Percentiles rank a stretch among this genome's conserved stretches.
phyloP scores from a whole-genome alignment of 139 green algal species.

The Chlamydomonas applanata region DNA sequence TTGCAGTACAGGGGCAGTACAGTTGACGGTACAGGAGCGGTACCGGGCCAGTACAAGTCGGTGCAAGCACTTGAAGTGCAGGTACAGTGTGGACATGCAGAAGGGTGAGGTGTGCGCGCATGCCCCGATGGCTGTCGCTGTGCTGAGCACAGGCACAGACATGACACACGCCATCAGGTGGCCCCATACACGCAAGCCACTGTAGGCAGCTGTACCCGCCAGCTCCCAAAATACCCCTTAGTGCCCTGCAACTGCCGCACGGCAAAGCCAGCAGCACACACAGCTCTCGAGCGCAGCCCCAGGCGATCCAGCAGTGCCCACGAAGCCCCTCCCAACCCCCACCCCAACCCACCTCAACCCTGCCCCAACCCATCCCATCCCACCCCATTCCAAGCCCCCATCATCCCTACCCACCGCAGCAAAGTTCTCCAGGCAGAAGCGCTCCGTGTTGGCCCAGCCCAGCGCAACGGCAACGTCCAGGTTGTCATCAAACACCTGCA shows the following conservation, averaged over 20 bases:
- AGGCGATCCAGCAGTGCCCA: neutral
- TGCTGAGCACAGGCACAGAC: no score
- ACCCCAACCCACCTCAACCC: no score
- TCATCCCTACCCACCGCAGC: conserved; percentile 7
- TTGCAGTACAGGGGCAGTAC: neutral
- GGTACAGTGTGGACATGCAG: no score
- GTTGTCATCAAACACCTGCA: conserved; percentile 56
- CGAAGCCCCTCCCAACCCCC: neutral
- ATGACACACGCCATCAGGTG: no score
- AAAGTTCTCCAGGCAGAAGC: conserved; percentile 55
- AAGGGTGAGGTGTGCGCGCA: no score
- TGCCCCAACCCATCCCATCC: neutral
- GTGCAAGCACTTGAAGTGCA: neutral
- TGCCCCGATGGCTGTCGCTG: no score
- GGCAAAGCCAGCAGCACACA: neutral
- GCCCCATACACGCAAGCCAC: no score
- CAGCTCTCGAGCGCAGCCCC: neutral
- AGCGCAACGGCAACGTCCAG: conserved; percentile 69
- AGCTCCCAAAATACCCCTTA: no score
- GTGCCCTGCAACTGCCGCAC: no score
- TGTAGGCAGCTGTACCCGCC: no score
- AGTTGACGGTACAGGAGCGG: neutral
- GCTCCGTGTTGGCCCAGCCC: conserved; percentile 73
- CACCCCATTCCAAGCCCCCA: neutral
- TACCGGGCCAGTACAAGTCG: neutral